phyloP scores from a whole-genome alignment of 257 asterid species.

The Agastache rugosa region DNA sequence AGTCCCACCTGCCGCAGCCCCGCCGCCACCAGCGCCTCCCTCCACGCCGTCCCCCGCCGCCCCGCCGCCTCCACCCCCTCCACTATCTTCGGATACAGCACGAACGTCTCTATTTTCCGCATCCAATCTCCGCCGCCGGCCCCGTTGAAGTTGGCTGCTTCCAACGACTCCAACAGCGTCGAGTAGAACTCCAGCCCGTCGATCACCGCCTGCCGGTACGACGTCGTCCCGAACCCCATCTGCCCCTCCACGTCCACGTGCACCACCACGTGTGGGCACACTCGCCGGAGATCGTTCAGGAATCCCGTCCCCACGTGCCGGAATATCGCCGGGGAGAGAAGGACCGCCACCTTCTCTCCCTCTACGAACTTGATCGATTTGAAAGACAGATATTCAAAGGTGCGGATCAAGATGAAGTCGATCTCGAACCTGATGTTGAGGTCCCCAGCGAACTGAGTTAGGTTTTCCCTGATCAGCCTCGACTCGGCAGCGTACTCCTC shows the following conservation, averaged over 20 bases:
- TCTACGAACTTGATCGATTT: conserved; percentile 74
- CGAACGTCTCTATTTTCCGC: conserved; percentile 71
- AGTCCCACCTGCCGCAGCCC: conserved; percentile 81
- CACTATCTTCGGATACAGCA: conserved; percentile 72
- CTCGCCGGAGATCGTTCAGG: conserved; percentile 70
- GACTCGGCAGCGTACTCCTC: conserved; percentile 77
- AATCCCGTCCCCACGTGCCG: conserved; percentile 73
- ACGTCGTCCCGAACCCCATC: conserved; percentile 56
- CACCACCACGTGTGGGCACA: conserved; percentile 85
- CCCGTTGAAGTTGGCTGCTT: conserved; percentile 59
- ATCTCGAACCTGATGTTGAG: conserved; percentile 69
- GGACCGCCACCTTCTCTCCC: conserved; percentile 72
- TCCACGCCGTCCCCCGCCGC: conserved; percentile 62
- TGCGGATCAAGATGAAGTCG: conserved; percentile 61
- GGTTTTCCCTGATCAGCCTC: conserved; percentile 61
- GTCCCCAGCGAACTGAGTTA: conserved; percentile 78
- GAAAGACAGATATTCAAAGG: conserved; percentile 71
- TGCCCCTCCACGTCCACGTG: conserved; percentile 80
- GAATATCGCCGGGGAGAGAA: conserved; percentile 76
- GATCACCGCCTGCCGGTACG: conserved; percentile 77
- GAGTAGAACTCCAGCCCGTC: conserved; percentile 91
- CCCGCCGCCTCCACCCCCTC: conserved; percentile 72
- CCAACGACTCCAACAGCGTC: conserved; percentile 76
- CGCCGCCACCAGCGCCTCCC: conserved; percentile 80
- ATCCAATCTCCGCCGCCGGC: conserved; percentile 66